Conservation (phyloP, 75 land plant genomes). For the Isoetes taiwanensis region DNA sequence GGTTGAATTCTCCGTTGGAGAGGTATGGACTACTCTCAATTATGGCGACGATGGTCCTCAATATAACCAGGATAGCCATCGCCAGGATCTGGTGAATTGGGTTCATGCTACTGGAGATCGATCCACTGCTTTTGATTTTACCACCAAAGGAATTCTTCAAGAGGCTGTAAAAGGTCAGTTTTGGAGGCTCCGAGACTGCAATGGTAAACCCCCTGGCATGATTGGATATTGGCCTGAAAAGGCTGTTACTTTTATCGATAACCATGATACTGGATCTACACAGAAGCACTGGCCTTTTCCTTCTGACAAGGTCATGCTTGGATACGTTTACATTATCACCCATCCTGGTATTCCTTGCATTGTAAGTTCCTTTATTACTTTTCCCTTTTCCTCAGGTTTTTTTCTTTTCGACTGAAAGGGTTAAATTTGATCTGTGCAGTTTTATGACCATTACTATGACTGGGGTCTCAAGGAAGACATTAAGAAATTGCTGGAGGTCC, state of each 20-base stretch:
- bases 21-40: constrained; percentile 42
- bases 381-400: not conserved
- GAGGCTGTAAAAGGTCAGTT: constrained; percentile 49
- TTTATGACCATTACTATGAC: constrained; percentile 35
- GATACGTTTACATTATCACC: constrained; percentile 58
- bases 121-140: constrained; percentile 61
- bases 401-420: not conserved
- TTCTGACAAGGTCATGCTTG: constrained; percentile 41
- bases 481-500: not conserved
- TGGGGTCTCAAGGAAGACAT: constrained; percentile 21
- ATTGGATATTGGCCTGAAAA: constrained; percentile 53
- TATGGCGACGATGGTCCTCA: constrained; percentile 34
- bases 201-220: constrained; percentile 50
- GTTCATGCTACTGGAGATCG: constrained; percentile 26
- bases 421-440: constrained; percentile 13
- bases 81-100: constrained; percentile 45
- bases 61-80: constrained; percentile 41
- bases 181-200: constrained; percentile 46
- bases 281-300: constrained; percentile 65
- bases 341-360: constrained; percentile 64
- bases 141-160: constrained; percentile 72
- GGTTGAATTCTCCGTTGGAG: constrained; percentile 50
- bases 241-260: constrained; percentile 74
- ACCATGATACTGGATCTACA: constrained; percentile 70
- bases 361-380: constrained; percentile 23